A percentile compares a stretch with the other conserved stretches of the same genome.
phyloP scores from a whole-genome alignment of 805 yeast species.

The Saturnispora ahearnii region DNA sequence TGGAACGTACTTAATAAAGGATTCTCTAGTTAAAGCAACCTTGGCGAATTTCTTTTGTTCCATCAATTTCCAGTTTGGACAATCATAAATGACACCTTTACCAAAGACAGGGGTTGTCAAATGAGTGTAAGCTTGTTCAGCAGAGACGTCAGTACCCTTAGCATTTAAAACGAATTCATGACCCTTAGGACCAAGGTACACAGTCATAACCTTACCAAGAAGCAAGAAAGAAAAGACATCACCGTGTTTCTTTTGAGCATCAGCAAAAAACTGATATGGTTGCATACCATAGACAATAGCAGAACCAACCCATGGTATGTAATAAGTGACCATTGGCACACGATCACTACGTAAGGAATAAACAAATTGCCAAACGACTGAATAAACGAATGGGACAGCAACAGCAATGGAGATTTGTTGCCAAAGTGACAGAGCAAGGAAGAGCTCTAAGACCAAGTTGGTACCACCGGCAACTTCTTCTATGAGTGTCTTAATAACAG shows the following conservation, averaged over 20 bases:
- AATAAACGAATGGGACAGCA: conserved; percentile 54
- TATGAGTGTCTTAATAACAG: conserved; percentile 19
- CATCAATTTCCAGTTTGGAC: conserved; percentile 90
- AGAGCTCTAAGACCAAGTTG: conserved; percentile 4
- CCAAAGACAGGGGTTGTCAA: conserved; percentile 99
- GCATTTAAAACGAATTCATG: conserved; percentile 94
- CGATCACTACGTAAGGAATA: conserved; percentile 72
- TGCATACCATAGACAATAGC: conserved; percentile 85
- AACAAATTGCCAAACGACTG: conserved; percentile 54
- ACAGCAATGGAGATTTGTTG: conserved; percentile 29
- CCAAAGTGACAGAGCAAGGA: conserved; percentile 16
- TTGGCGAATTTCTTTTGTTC: conserved; percentile 97
- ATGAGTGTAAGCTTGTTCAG: conserved; percentile 93
- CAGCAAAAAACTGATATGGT: conserved; percentile 83
- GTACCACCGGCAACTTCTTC: conserved; percentile 14
- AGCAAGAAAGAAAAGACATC: conserved; percentile 87
- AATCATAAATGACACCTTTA: conserved; percentile 93
- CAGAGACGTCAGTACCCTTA: conserved; percentile 80
- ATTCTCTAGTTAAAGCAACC: conserved; percentile 74
- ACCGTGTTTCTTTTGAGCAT: conserved; percentile 75
- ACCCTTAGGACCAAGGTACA: conserved; percentile 93
- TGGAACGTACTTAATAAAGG: conserved; percentile 83
- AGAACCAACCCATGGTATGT: conserved; percentile 94
- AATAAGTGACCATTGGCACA: conserved; percentile 83
- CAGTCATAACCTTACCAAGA: conserved; percentile 90